These are phyloP conservation scores for Jacaranda copaia DNA, from an alignment of 257 asterid species.

Conservation along the genomic window DNA sequence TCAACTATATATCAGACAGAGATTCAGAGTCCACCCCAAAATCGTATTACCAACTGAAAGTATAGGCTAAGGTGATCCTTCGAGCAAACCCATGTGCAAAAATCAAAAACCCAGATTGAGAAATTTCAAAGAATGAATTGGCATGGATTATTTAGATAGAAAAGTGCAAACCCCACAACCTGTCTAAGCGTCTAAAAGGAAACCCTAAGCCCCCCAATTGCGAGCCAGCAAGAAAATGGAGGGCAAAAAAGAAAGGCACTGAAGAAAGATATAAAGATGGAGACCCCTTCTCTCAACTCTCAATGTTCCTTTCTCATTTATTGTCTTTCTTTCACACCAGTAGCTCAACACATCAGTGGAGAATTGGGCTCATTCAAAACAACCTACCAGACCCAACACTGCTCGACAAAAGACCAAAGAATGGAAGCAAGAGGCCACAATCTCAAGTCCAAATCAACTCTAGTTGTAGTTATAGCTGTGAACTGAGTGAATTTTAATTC, in stretches of 20 bases:
- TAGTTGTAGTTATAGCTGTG: not conserved
- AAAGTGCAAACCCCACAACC: slow-evolving; percentile 37
- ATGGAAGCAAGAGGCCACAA: not conserved
- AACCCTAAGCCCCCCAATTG: slow-evolving; percentile 53
- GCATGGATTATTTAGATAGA: slow-evolving; percentile 13
- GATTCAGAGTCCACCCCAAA: slow-evolving; percentile 4
- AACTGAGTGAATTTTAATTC: too few species aligned
- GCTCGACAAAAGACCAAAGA: slow-evolving; percentile 16
- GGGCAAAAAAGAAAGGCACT: slow-evolving; percentile 44
- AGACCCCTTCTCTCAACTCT: slow-evolving; percentile 41
- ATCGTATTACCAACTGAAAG: slow-evolving; percentile 11
- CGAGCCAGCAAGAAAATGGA: slow-evolving; percentile 62
- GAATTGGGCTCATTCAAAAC: slow-evolving; percentile 61
- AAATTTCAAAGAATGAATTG: slow-evolving; percentile 28
- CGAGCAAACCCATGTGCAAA: slow-evolving; percentile 32
- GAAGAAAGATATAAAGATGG: slow-evolving; percentile 30
- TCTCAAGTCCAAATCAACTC: not conserved
- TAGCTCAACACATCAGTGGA: slow-evolving; percentile 51
- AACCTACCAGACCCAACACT: slow-evolving; percentile 55
- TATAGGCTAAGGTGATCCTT: not conserved
- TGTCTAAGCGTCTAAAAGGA: slow-evolving; percentile 42
- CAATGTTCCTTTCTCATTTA: slow-evolving; percentile 16
- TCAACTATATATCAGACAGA: not conserved
- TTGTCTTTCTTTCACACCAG: slow-evolving; percentile 44
- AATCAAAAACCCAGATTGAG: slow-evolving; percentile 40